Percentiles rank a stretch among this genome's conserved stretches.
Conservation (phyloP, 495 filamentous ascomycete species). For the Extremus antarcticus region DNA sequence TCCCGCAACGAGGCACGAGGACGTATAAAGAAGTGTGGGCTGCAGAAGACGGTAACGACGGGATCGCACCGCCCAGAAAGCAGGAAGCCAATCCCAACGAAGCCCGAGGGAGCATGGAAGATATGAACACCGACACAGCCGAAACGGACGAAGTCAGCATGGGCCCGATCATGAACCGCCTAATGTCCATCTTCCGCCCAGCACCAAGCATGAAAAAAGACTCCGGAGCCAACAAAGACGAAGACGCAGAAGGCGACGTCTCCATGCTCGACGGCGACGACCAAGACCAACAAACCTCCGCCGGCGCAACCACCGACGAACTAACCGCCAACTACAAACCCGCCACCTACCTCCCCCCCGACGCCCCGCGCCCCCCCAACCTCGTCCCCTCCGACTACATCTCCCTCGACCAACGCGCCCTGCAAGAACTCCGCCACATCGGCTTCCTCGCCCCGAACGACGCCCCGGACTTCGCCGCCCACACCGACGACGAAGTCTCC, state of each 20-base stretch:
- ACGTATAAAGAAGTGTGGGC: slow-evolving; percentile 86
- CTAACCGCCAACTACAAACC: slow-evolving; percentile 29
- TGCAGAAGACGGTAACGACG: slow-evolving; percentile 64
- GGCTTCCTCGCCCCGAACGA: slow-evolving; percentile 65
- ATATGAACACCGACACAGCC: slow-evolving; percentile 69
- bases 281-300: slow-evolving; percentile 35
- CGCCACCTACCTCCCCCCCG: slow-evolving; percentile 49
- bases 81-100: slow-evolving; percentile 68
- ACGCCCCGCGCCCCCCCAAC: slow-evolving; percentile 42
- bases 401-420: slow-evolving; percentile 77
- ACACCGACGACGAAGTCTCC: slow-evolving; percentile 89
- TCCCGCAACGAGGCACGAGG: slow-evolving; percentile 73
- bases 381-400: slow-evolving; percentile 52
- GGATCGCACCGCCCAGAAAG: slow-evolving; percentile 31
- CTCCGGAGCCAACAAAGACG: slow-evolving; percentile 42
- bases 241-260: slow-evolving; percentile 41
- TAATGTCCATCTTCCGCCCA: slow-evolving; percentile 71
- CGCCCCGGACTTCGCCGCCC: slow-evolving; percentile 63
- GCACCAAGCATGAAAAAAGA: slow-evolving; percentile 56
- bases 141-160: slow-evolving; percentile 87
- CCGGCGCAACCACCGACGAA: slow-evolving; percentile 24
- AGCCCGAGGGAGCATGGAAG: slow-evolving; percentile 69
- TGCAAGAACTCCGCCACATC: slow-evolving; percentile 85
- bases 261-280: slow-evolving; percentile 31
- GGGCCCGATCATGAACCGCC: slow-evolving; percentile 72